A percentile compares a stretch with the other conserved stretches of the same genome.
phyloP scores from a whole-genome alignment of 2,329 filamentous ascomycete species.

The Diaporthe capsici region DNA sequence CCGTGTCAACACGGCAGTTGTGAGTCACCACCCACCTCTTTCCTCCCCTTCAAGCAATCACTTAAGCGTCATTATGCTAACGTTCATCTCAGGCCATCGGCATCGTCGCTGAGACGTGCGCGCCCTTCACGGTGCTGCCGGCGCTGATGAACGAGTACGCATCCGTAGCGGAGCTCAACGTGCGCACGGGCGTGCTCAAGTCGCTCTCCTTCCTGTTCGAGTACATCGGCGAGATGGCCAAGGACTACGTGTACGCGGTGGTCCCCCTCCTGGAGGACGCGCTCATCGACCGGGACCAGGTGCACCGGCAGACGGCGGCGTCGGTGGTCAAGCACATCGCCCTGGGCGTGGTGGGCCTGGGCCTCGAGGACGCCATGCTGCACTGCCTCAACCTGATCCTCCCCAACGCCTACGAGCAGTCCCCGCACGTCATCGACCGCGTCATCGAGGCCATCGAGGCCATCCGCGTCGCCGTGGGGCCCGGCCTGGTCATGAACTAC shows the following conservation, averaged over 20 bases:
- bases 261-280: conserved; percentile 96
- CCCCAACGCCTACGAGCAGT: conserved; percentile 98
- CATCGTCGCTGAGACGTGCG: conserved; percentile 98
- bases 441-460: conserved; percentile 98
- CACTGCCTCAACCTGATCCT: conserved; percentile 96
- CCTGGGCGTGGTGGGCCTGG: conserved; percentile 95
- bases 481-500: conserved; percentile 96
- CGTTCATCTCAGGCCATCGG: conserved; percentile 76
- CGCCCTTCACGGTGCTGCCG: conserved; percentile 97
- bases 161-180: conserved; percentile 96
- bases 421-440: conserved; percentile 97
- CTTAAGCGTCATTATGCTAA: background rate
- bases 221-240: conserved; percentile 99
- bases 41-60: too few relatives aligned
- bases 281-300: conserved; percentile 96
- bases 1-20: conserved; percentile 95
- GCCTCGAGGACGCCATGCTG: conserved; percentile 98
- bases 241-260: conserved; percentile 99
- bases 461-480: conserved; percentile 92
- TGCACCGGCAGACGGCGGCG: conserved; percentile 96
- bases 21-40: conserved; percentile 9
- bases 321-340: conserved; percentile 98
- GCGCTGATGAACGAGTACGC: conserved; percentile 98
- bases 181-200: conserved; percentile 98
- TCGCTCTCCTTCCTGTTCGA: conserved; percentile 97